A percentile compares a stretch with the other conserved stretches of the same genome.
Evolutionary conservation across 164 flowering plant species (phyloP).

Genomic region (Aristolochia fimbriata): DNA sequence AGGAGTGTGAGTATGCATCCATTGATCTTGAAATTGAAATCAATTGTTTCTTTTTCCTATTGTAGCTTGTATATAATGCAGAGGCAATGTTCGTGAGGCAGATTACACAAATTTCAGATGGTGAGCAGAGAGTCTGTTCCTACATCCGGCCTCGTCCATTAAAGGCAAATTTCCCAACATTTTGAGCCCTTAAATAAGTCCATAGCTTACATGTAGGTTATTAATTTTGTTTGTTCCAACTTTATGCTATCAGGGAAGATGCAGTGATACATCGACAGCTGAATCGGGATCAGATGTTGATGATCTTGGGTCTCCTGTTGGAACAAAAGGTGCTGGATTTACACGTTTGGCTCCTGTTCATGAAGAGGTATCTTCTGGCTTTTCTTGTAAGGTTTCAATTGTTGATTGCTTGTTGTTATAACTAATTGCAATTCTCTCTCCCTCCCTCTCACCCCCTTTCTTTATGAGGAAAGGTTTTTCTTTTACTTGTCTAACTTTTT

Average conservation of each 20-base stretch:
- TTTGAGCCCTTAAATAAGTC: neutral
- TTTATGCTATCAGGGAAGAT: conserved; percentile 38
- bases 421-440: no score
- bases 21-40: no score
- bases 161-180: conserved; percentile 28
- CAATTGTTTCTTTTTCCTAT: neutral
- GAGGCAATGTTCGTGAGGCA: conserved; percentile 46
- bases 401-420: neutral
- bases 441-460: no score
- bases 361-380: conserved; percentile 51
- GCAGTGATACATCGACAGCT: conserved; percentile 37
- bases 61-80: conserved; percentile 57
- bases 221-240: neutral
- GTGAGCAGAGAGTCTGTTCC: conserved; percentile 30
- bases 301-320: conserved; percentile 44
- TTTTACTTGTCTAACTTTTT: no score
- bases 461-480: no score
- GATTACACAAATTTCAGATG: conserved; percentile 29
- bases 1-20: no score
- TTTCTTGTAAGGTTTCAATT: neutral
- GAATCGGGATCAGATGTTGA: conserved; percentile 60
- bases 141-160: conserved; percentile 28
- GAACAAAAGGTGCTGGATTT: conserved; percentile 24
- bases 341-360: conserved; percentile 41
- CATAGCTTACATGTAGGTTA: neutral